Conservation (phyloP, 352 stramenopile species). For the Phytophthora quininea region DNA sequence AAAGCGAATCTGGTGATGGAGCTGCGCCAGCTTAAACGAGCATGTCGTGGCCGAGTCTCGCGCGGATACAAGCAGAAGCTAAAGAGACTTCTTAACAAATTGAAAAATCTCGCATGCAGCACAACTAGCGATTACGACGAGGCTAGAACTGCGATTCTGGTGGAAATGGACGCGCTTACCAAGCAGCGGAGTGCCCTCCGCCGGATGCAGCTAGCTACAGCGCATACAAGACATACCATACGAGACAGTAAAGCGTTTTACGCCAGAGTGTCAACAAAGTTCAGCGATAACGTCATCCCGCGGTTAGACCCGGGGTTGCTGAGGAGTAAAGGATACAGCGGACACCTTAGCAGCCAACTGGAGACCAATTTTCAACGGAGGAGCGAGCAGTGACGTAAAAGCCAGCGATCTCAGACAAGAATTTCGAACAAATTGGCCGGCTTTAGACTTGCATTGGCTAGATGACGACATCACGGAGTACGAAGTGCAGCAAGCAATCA, state of each 20-base stretch:
- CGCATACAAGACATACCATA: too few relatives aligned
- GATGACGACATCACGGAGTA: neutral
- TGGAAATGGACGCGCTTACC: too few relatives aligned
- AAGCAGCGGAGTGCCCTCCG: too few relatives aligned
- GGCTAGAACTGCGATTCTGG: too few relatives aligned
- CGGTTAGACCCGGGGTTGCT: neutral
- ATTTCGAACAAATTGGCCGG: neutral
- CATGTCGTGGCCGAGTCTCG: too few relatives aligned
- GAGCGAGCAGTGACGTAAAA: neutral
- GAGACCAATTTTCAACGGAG: neutral
- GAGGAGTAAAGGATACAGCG: neutral
- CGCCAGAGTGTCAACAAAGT: neutral
- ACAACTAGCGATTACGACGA: too few relatives aligned
- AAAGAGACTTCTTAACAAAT: too few relatives aligned
- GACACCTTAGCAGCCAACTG: neutral
- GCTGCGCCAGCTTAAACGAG: too few relatives aligned
- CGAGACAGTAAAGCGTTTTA: neutral
- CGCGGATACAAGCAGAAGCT: too few relatives aligned
- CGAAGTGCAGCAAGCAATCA: neutral
- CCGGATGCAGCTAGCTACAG: too few relatives aligned
- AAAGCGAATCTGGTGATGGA: too few relatives aligned
- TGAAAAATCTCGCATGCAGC: too few relatives aligned
- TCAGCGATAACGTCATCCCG: neutral
- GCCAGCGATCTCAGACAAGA: neutral
- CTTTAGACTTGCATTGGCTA: neutral